Base-by-base conservation (phyloP, 176 grass and related monocot genomes). In the Cocos nucifera region DNA sequence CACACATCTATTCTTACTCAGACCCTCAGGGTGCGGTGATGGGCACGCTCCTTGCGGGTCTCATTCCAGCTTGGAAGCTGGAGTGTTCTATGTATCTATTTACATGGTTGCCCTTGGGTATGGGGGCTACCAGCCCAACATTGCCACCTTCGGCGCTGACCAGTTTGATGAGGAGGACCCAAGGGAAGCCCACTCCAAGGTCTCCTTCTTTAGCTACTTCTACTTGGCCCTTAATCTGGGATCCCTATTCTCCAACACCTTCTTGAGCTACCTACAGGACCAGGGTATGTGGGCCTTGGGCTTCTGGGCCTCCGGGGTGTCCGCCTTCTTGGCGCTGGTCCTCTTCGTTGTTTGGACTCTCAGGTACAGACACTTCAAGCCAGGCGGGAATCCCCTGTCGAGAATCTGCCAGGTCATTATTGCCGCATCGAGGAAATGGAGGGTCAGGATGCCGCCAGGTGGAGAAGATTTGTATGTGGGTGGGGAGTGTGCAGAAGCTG, bases 131-230 rank as follows among this genome's bases (percentile, higher is more conserved):
- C 65, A 67, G 17, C 65, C 65, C 15, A 67, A 54, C 25, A 55
- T 67, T 26, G 51, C 65, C 15, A 29, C 51, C 51, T 67, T 67
- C 7, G 65, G 65, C 6, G 65, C 65, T 5, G 65, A 67, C 65
- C 65, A 67, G 17, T 67, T 67, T 6, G 65, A 67, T 35, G 65
- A 55, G 65, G 65, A 67, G 5, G 51, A 67, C 27, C 27, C 51
- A 14, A 4, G 2, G 7, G 65, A 67, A 12, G 17, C 51, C 16
- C n/a, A 16, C 9, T 67, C 25, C 5, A 67, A 67, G 52, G 16
- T 35, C 49, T 35, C 65, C 16, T 67, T 67, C 65, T 67, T 67
- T 52, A 54, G 51, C 65, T 67, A 67, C 65, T 67, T 67, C 65
- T 67, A 67, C 51, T 10, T 67, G 26, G 65, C 65, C 18, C 65